phyloP scores from a whole-genome alignment of 345 rosid genomes.

The Populus tremula region DNA sequence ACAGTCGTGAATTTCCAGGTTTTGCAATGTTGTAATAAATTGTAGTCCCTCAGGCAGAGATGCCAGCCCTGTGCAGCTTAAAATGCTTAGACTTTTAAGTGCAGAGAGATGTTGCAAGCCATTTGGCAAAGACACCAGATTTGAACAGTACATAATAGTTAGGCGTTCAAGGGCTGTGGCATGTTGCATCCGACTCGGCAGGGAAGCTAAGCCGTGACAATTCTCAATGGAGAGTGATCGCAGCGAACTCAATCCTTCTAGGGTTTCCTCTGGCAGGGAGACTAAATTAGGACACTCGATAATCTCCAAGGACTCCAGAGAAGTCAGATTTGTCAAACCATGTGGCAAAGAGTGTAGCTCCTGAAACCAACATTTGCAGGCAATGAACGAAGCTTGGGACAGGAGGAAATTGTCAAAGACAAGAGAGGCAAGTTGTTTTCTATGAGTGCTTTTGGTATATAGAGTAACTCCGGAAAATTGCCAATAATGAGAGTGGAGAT shows the following conservation, averaged over 20 bases:
- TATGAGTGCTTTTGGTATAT: neutral
- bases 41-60: neutral
- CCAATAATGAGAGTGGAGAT: constrained; percentile 16
- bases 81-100: constrained; percentile 15
- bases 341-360: constrained; percentile 17
- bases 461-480: neutral
- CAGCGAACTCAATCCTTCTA: constrained; percentile 16
- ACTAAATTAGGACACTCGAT: constrained; percentile 18
- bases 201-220: constrained; percentile 15
- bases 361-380: constrained; percentile 11
- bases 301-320: constrained; percentile 22
- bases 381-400: constrained; percentile 9
- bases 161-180: constrained; percentile 18
- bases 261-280: neutral
- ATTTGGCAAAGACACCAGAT: constrained; percentile 14
- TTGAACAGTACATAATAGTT: constrained; percentile 25
- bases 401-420: constrained; percentile 15
- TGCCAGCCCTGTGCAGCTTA: neutral
- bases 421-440: constrained; percentile 1
- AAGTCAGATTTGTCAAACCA: constrained; percentile 13
- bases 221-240: constrained; percentile 17
- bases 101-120: constrained; percentile 7
- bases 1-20: constrained; percentile 18
- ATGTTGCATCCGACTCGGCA: constrained; percentile 12
- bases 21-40: neutral